Conservation (phyloP, 1,139 yeast genomes). For the Candida buenavistaensis region DNA sequence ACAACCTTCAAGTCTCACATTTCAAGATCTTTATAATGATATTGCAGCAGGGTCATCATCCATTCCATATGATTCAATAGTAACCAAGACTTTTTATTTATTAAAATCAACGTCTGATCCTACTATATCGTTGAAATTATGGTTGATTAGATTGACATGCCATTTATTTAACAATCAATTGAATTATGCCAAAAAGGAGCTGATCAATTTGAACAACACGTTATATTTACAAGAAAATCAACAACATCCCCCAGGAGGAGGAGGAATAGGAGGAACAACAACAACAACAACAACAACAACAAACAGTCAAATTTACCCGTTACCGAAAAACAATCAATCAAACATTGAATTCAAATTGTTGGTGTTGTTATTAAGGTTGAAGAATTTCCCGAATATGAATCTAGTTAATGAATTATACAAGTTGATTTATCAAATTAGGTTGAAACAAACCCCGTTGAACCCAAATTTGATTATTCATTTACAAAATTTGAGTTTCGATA, state of each 20-base stretch:
- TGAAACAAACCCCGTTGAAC: constrained; percentile 19
- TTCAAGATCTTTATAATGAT: constrained; percentile 6
- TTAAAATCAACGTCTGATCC: constrained; percentile 14
- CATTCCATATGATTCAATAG: constrained; percentile 8
- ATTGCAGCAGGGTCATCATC: too few relatives aligned
- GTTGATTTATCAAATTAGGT: constrained; percentile 38
- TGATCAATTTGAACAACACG: constrained; percentile 37
- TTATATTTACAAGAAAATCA: constrained; percentile 35
- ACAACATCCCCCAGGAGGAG: neutral
- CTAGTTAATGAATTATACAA: constrained; percentile 43
- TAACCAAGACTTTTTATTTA: constrained; percentile 15
- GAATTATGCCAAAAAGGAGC: constrained; percentile 37
- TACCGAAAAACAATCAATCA: constrained; percentile 32
- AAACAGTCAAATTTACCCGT: constrained; percentile 29
- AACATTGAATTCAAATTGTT: constrained; percentile 25
- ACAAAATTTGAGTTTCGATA: constrained; percentile 34
- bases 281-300: constrained; percentile 5
- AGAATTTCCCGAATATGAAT: constrained; percentile 37
- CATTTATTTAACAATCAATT: constrained; percentile 32
- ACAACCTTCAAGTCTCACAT: constrained; percentile 2
- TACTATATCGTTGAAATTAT: constrained; percentile 21
- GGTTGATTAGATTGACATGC: constrained; percentile 41
- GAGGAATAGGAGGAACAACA: constrained; percentile 7
- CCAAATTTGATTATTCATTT: too few relatives aligned
- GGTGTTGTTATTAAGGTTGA: constrained; percentile 33